Evolutionary conservation across 1,284 basidiomycete genomes (phyloP), one percentile per base, ranked within the genome.

Genomic region (Ceraceosorus guamensis): DNA sequence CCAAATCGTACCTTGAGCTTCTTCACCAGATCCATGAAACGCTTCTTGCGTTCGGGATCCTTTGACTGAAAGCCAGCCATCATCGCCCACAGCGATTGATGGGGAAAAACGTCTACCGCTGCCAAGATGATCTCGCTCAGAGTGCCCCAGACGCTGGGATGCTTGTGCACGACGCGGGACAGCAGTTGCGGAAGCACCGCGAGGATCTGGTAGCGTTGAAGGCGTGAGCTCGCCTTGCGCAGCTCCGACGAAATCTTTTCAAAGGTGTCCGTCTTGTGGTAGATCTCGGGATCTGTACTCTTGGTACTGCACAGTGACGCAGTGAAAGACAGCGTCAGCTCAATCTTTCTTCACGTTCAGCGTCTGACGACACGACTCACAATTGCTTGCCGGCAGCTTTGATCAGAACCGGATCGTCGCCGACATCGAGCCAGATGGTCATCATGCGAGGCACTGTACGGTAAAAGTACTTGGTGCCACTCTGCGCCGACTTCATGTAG

Each of bases 111-210:
- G 52, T 81, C 77, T 11, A 98, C 81, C 43, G 97, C 88, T 16
- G 77, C 79, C 8, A 80, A 78, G 61, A 98, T 89, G 43, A 98
- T 82, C 55, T 78, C 80, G 1, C 83, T 81, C 14, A 99, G 78
- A 13, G 85, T 78, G 0, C 76, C 76, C 71, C 84, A 87, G 1
- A 92, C 87, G 1, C 81, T 80, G n/a, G 78, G 70, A 68, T 89
- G 87, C 14, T 78, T 79, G 68, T 97, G 90, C 16, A 87, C 87
- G 37, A 99, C 87, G 7, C 95, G 85, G 30, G 95, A 98, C 8
- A 95, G 89, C 57, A 98, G 88, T 80, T 98, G 95, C 6, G 95
- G 91, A 64, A 97, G 91, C 0, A 92, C 92, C 0, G 89, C 93
- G 64, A 88, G 88, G 89, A 92, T 98, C 56, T 75, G 71, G 61